These are phyloP conservation scores for Parachaetomium inaequale DNA, from an alignment of 495 filamentous ascomycete genomes.

Conservation along the genomic window DNA sequence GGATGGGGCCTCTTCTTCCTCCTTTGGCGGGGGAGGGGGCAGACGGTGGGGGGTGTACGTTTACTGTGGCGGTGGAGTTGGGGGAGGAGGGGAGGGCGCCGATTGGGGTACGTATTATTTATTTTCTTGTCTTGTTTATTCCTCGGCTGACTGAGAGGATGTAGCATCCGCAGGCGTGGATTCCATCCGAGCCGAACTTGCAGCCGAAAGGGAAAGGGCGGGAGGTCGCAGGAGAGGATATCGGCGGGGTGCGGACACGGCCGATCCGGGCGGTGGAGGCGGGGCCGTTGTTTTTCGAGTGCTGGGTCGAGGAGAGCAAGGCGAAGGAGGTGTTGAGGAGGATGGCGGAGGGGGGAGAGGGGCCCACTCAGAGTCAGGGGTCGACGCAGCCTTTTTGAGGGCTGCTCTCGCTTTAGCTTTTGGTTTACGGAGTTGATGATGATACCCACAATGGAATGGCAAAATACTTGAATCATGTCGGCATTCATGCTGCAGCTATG, in stretches of 20 bases:
- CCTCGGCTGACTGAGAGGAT: not conserved
- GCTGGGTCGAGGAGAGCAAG: constrained; percentile 61
- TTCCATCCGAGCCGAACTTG: constrained; percentile 54
- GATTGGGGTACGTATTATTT: constrained; percentile 53
- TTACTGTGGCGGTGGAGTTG: constrained; percentile 83
- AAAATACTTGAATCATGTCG: not conserved
- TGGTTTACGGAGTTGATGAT: not conserved
- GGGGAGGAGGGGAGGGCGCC: constrained; percentile 69
- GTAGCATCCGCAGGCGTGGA: constrained; percentile 64
- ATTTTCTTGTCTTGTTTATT: not conserved
- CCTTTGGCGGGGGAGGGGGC: not conserved
- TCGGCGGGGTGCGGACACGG: constrained; percentile 47
- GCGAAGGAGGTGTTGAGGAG: constrained; percentile 29
- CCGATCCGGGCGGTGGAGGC: constrained; percentile 59
- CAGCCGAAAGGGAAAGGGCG: constrained; percentile 39
- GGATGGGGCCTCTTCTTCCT: constrained; percentile 59
- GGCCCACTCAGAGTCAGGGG: not conserved
- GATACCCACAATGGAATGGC: not conserved
- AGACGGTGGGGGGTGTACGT: constrained; percentile 60
- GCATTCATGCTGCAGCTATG: constrained; percentile 2
- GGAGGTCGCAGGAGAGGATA: constrained; percentile 35
- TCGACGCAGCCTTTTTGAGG: not conserved
- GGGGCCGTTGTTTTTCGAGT: constrained; percentile 63
- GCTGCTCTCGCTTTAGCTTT: not conserved
- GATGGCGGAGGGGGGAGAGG: not conserved